A percentile compares a stretch with the other conserved stretches of the same genome.
Evolutionary conservation across 257 asterid species (phyloP).

Genomic region (Hygrophila difformis): DNA sequence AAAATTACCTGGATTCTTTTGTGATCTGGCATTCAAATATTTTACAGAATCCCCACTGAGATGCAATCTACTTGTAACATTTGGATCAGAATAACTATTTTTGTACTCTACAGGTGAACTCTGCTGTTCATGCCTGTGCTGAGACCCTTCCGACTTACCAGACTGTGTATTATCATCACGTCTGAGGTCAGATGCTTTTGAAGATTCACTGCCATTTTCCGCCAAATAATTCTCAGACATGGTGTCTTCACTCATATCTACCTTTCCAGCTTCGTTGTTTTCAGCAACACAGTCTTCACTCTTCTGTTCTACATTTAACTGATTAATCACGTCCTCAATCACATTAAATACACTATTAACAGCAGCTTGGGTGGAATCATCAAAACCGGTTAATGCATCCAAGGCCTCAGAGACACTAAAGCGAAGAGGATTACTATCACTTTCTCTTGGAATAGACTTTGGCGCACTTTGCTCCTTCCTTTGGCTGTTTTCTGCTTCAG

Average conservation of each 20-base stretch:
- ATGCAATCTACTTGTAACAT: constrained; percentile 26
- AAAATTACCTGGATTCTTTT: constrained; percentile 22
- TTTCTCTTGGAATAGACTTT: constrained; percentile 25
- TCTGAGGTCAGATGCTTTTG: constrained; percentile 18
- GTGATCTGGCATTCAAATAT: constrained; percentile 25
- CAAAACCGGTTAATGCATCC: constrained; percentile 69
- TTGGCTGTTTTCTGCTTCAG: constrained; percentile 33
- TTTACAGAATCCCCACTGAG: constrained; percentile 22
- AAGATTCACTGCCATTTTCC: constrained; percentile 21
- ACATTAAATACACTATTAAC: constrained; percentile 80
- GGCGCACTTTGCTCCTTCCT: constrained; percentile 37
- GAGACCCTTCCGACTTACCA: too few species aligned
- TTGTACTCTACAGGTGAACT: too few species aligned
- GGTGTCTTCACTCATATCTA: constrained; percentile 22
- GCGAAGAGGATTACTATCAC: constrained; percentile 33
- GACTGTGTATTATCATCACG: constrained; percentile 20
- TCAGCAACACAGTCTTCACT: constrained; percentile 20
- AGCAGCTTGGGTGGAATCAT: constrained; percentile 94
- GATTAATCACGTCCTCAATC: constrained; percentile 77
- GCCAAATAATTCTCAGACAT: constrained; percentile 19
- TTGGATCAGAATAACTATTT: too few species aligned
- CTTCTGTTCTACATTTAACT: constrained; percentile 48
- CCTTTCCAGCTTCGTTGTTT: constrained; percentile 21
- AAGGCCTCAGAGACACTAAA: constrained; percentile 80
- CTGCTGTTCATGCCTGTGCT: too few species aligned